A percentile compares a stretch with the other conserved stretches of the same genome.
phyloP scores from a whole-genome alignment of 1,139 yeast species.

The Yamadazyma triangularis region DNA sequence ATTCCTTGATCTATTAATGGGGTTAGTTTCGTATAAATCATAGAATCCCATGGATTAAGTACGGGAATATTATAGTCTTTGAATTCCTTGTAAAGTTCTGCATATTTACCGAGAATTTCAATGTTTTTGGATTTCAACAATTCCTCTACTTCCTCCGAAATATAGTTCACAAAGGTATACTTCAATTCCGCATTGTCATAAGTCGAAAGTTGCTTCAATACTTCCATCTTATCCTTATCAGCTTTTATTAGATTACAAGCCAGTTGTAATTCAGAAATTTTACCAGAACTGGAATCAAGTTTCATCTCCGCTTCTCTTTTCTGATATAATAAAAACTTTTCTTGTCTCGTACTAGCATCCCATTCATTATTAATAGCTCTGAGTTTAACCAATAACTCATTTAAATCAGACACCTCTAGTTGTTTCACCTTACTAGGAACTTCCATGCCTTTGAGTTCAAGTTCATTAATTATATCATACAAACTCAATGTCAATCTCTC shows the following conservation, averaged over 20 bases:
- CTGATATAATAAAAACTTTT: constrained; percentile 16
- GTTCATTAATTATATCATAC: constrained; percentile 13
- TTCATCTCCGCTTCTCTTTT: constrained; percentile 9
- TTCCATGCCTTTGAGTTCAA: not conserved
- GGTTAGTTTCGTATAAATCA: constrained; percentile 7
- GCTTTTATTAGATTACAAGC: not conserved
- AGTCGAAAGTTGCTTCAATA: constrained; percentile 2
- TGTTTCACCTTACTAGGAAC: constrained; percentile 20
- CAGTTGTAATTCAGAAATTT: constrained; percentile 2
- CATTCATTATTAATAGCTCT: constrained; percentile 13
- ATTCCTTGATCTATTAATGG: not conserved
- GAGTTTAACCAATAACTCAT: constrained; percentile 12
- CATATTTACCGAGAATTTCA: constrained; percentile 2
- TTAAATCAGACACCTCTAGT: constrained; percentile 9
- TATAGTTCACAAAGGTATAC: constrained; percentile 6
- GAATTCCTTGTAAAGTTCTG: constrained; percentile 4
- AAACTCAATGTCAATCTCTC: constrained; percentile 23
- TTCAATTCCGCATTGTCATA: constrained; percentile 7
- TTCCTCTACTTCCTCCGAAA: constrained; percentile 3
- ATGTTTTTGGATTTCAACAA: constrained; percentile 3
- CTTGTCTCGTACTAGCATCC: constrained; percentile 15
- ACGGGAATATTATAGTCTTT: constrained; percentile 3
- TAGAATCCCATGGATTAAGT: constrained; percentile 13
- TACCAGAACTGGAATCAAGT: constrained; percentile 1
- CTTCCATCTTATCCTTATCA: not conserved